phyloP scores from a whole-genome alignment of 208 protist genomes.

The Acanthamoeba polyphaga region DNA sequence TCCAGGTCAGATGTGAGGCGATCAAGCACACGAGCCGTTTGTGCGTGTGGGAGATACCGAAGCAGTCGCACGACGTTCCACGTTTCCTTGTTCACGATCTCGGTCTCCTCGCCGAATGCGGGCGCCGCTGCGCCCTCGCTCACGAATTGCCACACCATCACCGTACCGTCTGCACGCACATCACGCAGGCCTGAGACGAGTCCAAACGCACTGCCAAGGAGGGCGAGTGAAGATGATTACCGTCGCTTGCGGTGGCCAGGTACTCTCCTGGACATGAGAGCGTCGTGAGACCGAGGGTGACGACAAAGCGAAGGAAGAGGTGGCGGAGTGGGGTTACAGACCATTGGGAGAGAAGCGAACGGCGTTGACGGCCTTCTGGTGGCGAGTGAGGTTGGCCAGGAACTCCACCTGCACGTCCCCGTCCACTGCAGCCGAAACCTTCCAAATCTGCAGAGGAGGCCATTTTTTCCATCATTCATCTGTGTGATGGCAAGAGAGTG shows the following conservation, averaged over 20 bases:
- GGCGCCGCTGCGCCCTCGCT: background rate
- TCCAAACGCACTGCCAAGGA: no score
- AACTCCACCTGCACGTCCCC: constrained; percentile 48
- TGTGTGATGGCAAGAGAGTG: background rate
- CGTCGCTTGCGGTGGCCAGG: constrained; percentile 51
- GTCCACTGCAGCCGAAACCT: background rate
- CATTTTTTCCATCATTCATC: background rate
- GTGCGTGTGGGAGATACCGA: background rate
- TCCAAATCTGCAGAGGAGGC: background rate
- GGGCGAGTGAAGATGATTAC: background rate
- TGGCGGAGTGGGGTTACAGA: background rate
- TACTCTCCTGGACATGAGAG: background rate
- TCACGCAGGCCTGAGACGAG: background rate
- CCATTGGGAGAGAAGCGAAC: constrained; percentile 66
- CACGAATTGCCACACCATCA: constrained; percentile 43
- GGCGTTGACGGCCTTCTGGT: constrained; percentile 52
- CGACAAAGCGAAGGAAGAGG: background rate
- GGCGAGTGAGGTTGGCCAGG: constrained; percentile 11
- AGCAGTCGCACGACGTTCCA: constrained; percentile 62
- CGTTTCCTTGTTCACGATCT: constrained; percentile 61
- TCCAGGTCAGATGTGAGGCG: background rate
- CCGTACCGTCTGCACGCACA: constrained; percentile 8
- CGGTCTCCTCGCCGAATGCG: constrained; percentile 36
- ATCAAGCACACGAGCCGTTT: background rate
- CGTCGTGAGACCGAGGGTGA: background rate